Base-by-base conservation (phyloP, 1,284 basidiomycete genomes). In the Rhodotorula sp. region DNA sequence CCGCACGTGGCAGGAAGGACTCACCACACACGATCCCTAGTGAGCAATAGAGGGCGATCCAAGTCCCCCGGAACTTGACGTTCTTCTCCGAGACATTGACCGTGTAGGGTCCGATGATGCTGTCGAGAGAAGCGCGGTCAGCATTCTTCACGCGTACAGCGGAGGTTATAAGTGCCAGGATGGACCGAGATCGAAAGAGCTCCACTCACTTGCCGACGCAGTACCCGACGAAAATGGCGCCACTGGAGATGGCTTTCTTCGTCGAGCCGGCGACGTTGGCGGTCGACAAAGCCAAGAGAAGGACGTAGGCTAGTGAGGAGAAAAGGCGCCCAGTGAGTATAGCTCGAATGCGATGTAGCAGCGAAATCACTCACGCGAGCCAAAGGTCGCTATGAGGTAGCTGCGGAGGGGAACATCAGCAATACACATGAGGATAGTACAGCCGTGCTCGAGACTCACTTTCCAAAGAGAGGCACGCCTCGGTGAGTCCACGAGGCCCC, bases 241-340 rank as follows among this genome's bases (percentile, higher is more conserved):
- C 82, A 12, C 73, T 77, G 0, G 81, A 78, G 48, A 83, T 79
- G 16, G 83, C 81, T 73, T 84, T 84, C 75, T 86, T 85, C 18
- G 85, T 85, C 0, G 81, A 78, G 21, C 85, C 85, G 1, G 82
- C 81, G 6, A 83, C 80, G 75, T 85, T 85, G 47, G 82, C 80
- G 3, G 82, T 79, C 5, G 82, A 81, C 6, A 84, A 76, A 10
- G 84, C 80, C 34, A 85, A 80, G 57, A 81, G 75, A 29, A 80
- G 73, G 10, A 81, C 81, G 59, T 76, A 74, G 23, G 70, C 70
- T 71, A 39, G 23, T 3, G n/a, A 12, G 6, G 26, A 23, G 34
- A 43, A 1, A 6, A 18, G 21, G 3, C 16, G 14, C n/a, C 29
- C 34, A 34, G 21, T 21, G 29, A 29, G 29, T 29, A 29, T 29